Evolutionary conservation across 2,329 filamentous ascomycete genomes (phyloP).

Genomic region (Parastagonospora nodorum): DNA sequence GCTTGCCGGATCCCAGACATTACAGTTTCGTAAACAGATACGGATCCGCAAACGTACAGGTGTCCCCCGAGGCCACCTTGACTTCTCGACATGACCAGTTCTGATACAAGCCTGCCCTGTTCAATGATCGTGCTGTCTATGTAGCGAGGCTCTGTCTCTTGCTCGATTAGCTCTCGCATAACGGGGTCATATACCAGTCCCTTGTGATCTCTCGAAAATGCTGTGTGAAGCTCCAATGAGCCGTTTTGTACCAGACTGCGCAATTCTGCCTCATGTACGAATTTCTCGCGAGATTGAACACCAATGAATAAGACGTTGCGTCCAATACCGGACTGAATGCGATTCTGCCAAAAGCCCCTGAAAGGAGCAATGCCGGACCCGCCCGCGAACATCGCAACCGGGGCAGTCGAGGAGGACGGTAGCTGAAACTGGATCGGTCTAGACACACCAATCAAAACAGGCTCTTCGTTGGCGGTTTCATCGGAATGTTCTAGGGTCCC

Average conservation of each 20-base stretch:
- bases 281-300: slow-evolving; percentile 59
- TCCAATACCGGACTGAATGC: slow-evolving; percentile 49
- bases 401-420: slow-evolving; percentile 55
- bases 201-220: slow-evolving; percentile 56
- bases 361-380: slow-evolving; percentile 61
- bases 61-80: slow-evolving; percentile 58
- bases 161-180: slow-evolving; percentile 54
- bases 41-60: slow-evolving; percentile 57
- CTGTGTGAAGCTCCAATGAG: slow-evolving; percentile 58
- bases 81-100: slow-evolving; percentile 62
- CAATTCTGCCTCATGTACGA: slow-evolving; percentile 58
- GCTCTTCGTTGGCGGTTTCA: slow-evolving; percentile 49
- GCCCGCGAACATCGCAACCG: slow-evolving; percentile 60
- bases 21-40: slow-evolving; percentile 58
- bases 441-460: slow-evolving; percentile 58
- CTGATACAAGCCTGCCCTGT: slow-evolving; percentile 56
- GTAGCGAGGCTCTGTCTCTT: slow-evolving; percentile 56
- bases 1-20: slow-evolving; percentile 60
- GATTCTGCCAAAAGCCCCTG: slow-evolving; percentile 60
- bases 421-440: slow-evolving; percentile 59
- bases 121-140: slow-evolving; percentile 59
- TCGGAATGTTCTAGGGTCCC: slow-evolving; percentile 33
- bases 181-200: slow-evolving; percentile 54
- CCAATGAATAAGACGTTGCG: slow-evolving; percentile 58
- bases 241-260: slow-evolving; percentile 54